phyloP scores from a whole-genome alignment of 306 rosid species.

The Pachyrhizus erosus region DNA sequence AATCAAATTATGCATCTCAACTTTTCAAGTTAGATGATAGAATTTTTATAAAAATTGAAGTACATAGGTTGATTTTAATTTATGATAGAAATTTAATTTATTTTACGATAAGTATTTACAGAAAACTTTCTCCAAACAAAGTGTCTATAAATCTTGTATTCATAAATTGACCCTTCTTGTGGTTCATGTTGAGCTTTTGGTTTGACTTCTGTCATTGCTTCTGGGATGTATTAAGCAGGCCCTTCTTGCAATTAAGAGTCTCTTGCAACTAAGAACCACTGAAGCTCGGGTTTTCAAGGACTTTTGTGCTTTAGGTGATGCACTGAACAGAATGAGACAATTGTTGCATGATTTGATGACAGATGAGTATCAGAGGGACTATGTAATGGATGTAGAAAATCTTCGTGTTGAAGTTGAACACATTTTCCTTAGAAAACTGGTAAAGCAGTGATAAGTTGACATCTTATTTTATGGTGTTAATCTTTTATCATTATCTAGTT shows the following conservation, averaged over 20 bases:
- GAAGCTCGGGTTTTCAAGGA: conserved; percentile 69
- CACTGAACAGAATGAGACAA: conserved; percentile 70
- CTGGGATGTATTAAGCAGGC: conserved; percentile 60
- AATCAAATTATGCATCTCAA: not conserved
- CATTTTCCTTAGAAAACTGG: conserved; percentile 61
- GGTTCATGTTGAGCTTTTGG: conserved; percentile 30
- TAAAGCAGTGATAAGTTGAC: conserved; percentile 43
- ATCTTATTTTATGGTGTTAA: conserved; percentile 23
- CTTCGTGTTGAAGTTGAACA: conserved; percentile 74
- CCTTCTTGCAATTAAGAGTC: conserved; percentile 69
- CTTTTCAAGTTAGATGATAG: not conserved
- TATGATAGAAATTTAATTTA: not conserved
- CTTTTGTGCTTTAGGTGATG: conserved; percentile 71
- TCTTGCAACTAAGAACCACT: conserved; percentile 69
- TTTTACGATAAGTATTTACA: not conserved
- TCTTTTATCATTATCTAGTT: conserved; percentile 22
- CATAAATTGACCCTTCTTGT: not conserved
- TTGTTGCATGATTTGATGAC: conserved; percentile 62
- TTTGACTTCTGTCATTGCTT: conserved; percentile 38
- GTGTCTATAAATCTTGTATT: conserved; percentile 3
- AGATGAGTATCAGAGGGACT: conserved; percentile 66
- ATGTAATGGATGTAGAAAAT: conserved; percentile 72
- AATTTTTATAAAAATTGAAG: not conserved
- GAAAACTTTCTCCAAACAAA: too few species aligned
- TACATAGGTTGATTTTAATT: not conserved